Conservation (phyloP, 140 eudicot species). For the Erigeron philadelphicus region DNA sequence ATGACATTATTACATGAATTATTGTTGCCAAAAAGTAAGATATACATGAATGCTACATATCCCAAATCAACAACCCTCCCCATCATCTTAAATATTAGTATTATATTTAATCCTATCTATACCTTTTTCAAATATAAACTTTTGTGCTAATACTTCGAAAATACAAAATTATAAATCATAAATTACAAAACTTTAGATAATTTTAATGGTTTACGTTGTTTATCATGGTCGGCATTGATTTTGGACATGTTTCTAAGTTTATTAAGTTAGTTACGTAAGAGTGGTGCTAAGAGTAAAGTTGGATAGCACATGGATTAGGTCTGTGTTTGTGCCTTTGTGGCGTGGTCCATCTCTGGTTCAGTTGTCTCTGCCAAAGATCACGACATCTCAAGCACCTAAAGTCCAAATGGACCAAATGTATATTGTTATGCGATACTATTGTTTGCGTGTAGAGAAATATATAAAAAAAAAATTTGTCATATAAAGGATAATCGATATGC, state of each 20-base stretch:
- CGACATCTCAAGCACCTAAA: constrained; percentile 26
- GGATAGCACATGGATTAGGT: constrained; percentile 33
- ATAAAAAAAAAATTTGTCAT: no score
- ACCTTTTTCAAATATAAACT: background rate
- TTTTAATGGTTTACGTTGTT: no score
- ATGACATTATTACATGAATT: constrained; percentile 33
- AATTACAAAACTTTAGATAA: no score
- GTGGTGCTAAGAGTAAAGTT: constrained; percentile 10
- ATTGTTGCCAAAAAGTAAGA: constrained; percentile 37
- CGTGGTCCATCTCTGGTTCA: constrained; percentile 32
- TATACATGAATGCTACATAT: constrained; percentile 28
- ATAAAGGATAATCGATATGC: no score
- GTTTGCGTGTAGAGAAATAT: background rate
- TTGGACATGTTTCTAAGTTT: no score
- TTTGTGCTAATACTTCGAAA: no score
- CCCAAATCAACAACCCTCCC: constrained; percentile 11
- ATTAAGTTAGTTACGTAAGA: no score
- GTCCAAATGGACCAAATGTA: background rate
- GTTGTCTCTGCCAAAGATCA: constrained; percentile 33
- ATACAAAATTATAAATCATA: no score
- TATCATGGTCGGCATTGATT: no score
- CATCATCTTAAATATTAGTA: constrained; percentile 3
- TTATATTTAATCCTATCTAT: constrained; percentile 15
- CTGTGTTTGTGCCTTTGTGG: constrained; percentile 22
- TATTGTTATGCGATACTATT: background rate